Evolutionary conservation across 139 green algal genomes (phyloP), one percentile per base, ranked within the genome.

Genomic region (Eudorina sp.): DNA sequence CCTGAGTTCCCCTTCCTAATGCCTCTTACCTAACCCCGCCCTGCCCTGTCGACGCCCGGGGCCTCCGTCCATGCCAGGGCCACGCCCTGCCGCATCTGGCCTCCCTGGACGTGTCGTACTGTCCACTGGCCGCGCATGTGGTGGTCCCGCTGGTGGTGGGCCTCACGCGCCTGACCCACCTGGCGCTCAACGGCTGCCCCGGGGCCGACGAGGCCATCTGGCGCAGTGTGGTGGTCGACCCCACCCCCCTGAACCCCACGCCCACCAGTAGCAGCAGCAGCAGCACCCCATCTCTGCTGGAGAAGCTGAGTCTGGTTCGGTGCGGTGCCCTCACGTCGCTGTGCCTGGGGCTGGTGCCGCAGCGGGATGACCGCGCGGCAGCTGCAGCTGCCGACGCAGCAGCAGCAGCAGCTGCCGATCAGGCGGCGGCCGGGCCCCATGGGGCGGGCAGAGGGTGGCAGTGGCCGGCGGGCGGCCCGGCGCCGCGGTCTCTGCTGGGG

Each of bases 41-140:
- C 55, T 29, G 13, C 55, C 23, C 55, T 29, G 21, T 19, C 13
- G 55, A 31, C 55, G 13, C n/a, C 55, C 55, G 5, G 19, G 14
- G 21, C 55, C 55, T 68, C 55, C 55, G 23, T 19, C 55, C 55
- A 13, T n/a, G 40, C 36, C 68, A 68, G 53, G 78, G 46, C 13
- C 2, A 62, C 40, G 38, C 62, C 73, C 88, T 94, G 75, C 86
- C 91, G 0, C 18, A 40, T 34, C 85, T 95, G 66, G n/a, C 23
- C n/a, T 82, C 84, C 23, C 83, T 95, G 60, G 91, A 96, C 83
- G 53, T 92, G 34, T 90, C 77, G 11, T 94, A 95, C 88, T 94
- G 92, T 79, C 38, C 48, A 0, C 74, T 95, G 58, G 74, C 85
- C 4, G 0, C 76, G 0, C 11, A 43, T 0, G 87, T 85, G 45